These are phyloP conservation scores for Verticillium longisporum DNA, from an alignment of 2,329 filamentous ascomycete genomes.

Conservation along the genomic window DNA sequence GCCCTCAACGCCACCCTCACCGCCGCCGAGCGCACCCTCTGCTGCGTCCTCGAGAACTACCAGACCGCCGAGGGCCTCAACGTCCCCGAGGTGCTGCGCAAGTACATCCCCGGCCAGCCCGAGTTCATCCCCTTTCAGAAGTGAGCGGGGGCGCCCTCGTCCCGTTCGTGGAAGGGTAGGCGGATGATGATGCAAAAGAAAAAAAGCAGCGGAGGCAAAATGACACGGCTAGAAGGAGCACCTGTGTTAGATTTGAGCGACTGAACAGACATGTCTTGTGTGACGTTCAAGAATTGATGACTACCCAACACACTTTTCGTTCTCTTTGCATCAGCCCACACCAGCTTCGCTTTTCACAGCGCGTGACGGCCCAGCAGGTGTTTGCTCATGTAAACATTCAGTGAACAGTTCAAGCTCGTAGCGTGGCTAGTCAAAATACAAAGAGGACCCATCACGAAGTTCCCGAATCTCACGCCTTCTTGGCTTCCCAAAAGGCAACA, in stretches of 20 bases:
- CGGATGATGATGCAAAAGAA: not conserved
- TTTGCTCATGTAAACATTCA: slow-evolving; percentile 1
- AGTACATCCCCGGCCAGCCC: slow-evolving; percentile 83
- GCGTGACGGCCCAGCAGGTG: too few species aligned
- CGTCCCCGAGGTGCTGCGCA: slow-evolving; percentile 76
- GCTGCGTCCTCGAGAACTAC: slow-evolving; percentile 95
- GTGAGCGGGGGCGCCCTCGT: not conserved
- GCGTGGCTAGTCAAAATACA: too few species aligned
- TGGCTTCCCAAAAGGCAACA: slow-evolving; percentile 47
- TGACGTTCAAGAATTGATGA: not conserved
- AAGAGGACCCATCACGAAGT: too few species aligned
- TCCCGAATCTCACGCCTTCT: slow-evolving; percentile 13
- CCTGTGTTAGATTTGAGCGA: not conserved
- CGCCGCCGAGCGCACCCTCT: slow-evolving; percentile 86
- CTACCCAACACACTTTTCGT: too few species aligned
- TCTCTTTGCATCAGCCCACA: too few species aligned
- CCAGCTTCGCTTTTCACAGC: too few species aligned
- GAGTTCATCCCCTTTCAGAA: slow-evolving; percentile 77
- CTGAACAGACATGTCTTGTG: not conserved
- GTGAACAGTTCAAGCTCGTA: not conserved
- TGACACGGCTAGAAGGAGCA: too few species aligned
- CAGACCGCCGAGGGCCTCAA: slow-evolving; percentile 82
- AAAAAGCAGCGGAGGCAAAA: not conserved
- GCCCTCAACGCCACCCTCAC: slow-evolving; percentile 84
- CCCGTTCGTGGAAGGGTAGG: not conserved